Conservation (phyloP, 106 monocot genomes). For the Alisma plantagoaquatica region DNA sequence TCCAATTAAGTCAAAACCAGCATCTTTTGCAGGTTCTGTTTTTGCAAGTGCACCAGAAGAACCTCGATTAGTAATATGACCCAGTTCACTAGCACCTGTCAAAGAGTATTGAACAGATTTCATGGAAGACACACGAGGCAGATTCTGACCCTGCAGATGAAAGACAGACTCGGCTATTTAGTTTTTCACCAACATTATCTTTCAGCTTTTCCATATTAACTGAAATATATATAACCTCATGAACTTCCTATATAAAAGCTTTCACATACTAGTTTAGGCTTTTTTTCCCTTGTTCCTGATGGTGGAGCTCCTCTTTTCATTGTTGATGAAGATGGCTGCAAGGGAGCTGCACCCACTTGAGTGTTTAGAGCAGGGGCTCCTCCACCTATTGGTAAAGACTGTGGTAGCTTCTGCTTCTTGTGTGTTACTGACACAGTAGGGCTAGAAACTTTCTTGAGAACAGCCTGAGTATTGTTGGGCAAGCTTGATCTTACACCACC, state of each 20-base stretch:
- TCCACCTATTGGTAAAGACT: background rate
- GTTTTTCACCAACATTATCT: background rate
- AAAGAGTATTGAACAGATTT: constrained; percentile 45
- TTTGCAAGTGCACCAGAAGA: constrained; percentile 22
- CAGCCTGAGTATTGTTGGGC: too few species aligned
- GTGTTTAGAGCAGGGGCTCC: constrained; percentile 42
- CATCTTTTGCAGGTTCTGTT: constrained; percentile 20
- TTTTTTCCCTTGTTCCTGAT: constrained; percentile 45
- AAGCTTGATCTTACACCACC: too few species aligned
- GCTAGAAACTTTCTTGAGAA: too few species aligned
- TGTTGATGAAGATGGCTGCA: constrained; percentile 57
- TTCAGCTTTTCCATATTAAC: background rate
- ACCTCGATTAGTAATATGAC: constrained; percentile 32
- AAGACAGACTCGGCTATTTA: background rate
- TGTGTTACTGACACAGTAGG: too few species aligned
- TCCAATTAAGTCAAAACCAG: constrained; percentile 38
- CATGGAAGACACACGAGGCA: constrained; percentile 30
- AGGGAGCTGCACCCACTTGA: constrained; percentile 24
- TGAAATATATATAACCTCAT: background rate
- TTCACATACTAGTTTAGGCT: constrained; percentile 59
- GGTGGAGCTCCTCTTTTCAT: constrained; percentile 44
- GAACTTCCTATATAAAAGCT: background rate
- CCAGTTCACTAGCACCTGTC: constrained; percentile 41
- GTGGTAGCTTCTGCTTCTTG: too few species aligned
- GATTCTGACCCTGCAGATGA: constrained; percentile 33